A percentile compares a stretch with the other conserved stretches of the same genome.
phyloP scores from a whole-genome alignment of 2,329 filamentous ascomycete genomes.

The Curvularia lunata region DNA sequence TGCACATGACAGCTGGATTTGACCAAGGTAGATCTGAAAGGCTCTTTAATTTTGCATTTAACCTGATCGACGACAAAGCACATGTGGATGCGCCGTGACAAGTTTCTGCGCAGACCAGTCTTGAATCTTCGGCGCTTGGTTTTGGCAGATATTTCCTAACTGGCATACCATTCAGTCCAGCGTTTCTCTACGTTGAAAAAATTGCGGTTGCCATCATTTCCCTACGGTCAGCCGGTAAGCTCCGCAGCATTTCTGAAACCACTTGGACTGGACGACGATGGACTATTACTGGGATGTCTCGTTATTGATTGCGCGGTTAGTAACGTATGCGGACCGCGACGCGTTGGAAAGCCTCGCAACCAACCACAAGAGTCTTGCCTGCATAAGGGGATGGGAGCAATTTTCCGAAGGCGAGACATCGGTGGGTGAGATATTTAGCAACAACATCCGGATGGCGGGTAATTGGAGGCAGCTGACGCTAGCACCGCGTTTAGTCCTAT shows the following conservation, averaged over 20 bases:
- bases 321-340: neutral
- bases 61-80: conserved; percentile 23
- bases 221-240: neutral
- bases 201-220: neutral
- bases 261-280: neutral
- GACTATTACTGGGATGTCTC: neutral
- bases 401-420: conserved; percentile 6
- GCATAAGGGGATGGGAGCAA: neutral
- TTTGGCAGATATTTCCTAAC: neutral
- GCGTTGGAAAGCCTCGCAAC: neutral
- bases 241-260: neutral
- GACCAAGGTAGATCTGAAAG: conserved; percentile 35
- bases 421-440: conserved; percentile 26
- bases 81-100: neutral
- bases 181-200: neutral
- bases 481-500: conserved; percentile 8
- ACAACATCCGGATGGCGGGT: conserved; percentile 21
- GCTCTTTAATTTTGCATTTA: conserved; percentile 33
- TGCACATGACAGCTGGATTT: conserved; percentile 30
- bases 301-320: neutral
- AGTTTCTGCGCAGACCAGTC: neutral
- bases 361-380: neutral
- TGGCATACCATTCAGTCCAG: neutral
- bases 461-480: conserved; percentile 18
- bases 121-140: neutral